A percentile compares a stretch with the other conserved stretches of the same genome.
phyloP scores from a whole-genome alignment of 495 filamentous ascomycete species.

The Xylaria nigripes region DNA sequence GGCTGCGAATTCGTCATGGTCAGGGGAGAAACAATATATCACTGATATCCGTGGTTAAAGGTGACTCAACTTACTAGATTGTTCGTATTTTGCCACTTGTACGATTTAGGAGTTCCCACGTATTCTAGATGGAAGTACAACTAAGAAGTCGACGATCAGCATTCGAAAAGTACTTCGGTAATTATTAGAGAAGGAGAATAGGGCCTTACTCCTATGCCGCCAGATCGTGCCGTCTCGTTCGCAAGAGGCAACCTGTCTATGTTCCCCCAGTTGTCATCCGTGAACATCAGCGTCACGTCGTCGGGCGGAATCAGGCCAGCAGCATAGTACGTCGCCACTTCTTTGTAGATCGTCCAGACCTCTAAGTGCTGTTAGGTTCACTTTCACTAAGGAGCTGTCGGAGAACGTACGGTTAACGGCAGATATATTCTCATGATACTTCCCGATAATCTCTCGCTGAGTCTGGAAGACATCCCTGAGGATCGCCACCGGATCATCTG shows the following conservation, averaged over 20 bases:
- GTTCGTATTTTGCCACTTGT: slow-evolving; percentile 59
- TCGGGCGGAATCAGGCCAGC: slow-evolving; percentile 54
- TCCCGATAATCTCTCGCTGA: neutral
- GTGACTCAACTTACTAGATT: slow-evolving; percentile 37
- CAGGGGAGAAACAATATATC: neutral
- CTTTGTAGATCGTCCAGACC: slow-evolving; percentile 58
- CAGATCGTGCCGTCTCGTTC: slow-evolving; percentile 44
- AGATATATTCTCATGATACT: slow-evolving; percentile 23
- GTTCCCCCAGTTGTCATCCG: slow-evolving; percentile 62
- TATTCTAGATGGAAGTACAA: slow-evolving; percentile 65
- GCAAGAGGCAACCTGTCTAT: slow-evolving; percentile 50
- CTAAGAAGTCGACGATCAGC: neutral
- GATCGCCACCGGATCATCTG: slow-evolving; percentile 33
- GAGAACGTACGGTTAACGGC: slow-evolving; percentile 40
- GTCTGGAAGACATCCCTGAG: slow-evolving; percentile 39
- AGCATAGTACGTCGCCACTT: slow-evolving; percentile 56
- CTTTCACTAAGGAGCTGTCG: slow-evolving; percentile 35
- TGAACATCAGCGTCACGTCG: slow-evolving; percentile 57
- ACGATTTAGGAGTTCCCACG: slow-evolving; percentile 49
- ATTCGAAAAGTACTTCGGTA: neutral
- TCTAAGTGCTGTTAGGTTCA: slow-evolving; percentile 44
- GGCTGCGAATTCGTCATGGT: slow-evolving; percentile 27
- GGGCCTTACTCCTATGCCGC: slow-evolving; percentile 43
- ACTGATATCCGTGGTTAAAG: neutral
- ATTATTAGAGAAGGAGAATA: neutral